Percentiles rank a stretch among this genome's conserved stretches.
These are phyloP conservation scores for Camellia oleifera DNA, from an alignment of 179 eudicot genomes.

Conservation along the genomic window DNA sequence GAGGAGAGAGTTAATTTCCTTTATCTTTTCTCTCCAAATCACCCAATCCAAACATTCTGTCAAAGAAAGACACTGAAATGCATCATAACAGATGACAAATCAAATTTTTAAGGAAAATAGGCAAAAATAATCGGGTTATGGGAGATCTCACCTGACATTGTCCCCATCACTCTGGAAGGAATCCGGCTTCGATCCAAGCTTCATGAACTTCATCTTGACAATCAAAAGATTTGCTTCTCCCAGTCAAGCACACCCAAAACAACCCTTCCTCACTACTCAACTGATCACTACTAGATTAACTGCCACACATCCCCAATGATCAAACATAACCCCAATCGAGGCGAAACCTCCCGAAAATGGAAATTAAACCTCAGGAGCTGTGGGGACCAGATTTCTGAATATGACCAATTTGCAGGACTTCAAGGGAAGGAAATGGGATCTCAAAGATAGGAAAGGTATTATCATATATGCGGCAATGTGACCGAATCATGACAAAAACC, in stretches of 20 bases:
- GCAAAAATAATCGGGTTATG: not conserved
- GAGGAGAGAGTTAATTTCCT: no score
- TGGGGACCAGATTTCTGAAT: conserved; percentile 56
- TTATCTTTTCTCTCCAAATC: no score
- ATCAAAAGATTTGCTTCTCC: conserved; percentile 31
- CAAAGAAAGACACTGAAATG: conserved; percentile 17
- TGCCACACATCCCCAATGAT: no score
- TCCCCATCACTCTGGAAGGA: conserved; percentile 70
- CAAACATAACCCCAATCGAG: conserved; percentile 22
- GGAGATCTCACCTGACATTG: conserved; percentile 60
- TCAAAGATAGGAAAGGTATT: conserved; percentile 28
- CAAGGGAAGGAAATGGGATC: conserved; percentile 42
- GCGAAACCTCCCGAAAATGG: conserved; percentile 30
- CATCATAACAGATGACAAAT: not conserved
- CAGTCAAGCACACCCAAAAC: conserved; percentile 17
- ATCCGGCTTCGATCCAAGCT: conserved; percentile 94
- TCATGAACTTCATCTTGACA: conserved; percentile 91
- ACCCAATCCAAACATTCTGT: not conserved
- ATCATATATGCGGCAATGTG: conserved; percentile 35
- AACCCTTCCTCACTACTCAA: conserved; percentile 30
- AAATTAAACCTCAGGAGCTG: conserved; percentile 28
- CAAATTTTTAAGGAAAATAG: not conserved
- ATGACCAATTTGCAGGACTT: conserved; percentile 33
- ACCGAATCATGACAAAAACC: conserved; percentile 53
- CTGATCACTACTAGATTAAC: conserved; percentile 31